These are phyloP conservation scores for Backusella morwellensis DNA, from an alignment of 192 early-diverging fungal species.

Conservation along the genomic window DNA sequence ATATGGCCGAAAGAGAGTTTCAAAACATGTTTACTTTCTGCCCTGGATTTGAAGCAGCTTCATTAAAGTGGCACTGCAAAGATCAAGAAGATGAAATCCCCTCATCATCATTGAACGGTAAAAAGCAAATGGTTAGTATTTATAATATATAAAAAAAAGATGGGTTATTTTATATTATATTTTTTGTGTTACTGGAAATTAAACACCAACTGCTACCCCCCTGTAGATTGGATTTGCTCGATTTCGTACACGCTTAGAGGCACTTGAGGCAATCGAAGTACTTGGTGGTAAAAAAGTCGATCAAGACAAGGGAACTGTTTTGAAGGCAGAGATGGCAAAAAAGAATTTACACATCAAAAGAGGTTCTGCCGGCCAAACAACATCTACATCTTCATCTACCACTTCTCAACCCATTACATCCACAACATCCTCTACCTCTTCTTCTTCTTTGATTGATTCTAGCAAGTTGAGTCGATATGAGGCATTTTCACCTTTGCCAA, in stretches of 20 bases:
- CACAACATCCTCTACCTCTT: background rate
- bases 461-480: slow-evolving; percentile 8
- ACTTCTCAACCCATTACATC: background rate
- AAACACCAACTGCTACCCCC: background rate
- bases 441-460: background rate
- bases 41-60: slow-evolving; percentile 95
- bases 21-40: slow-evolving; percentile 99
- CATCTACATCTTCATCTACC: slow-evolving; percentile 13
- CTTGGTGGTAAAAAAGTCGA: slow-evolving; percentile 90
- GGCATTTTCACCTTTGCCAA: slow-evolving; percentile 44
- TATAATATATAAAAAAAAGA: background rate
- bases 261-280: slow-evolving; percentile 86
- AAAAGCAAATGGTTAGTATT: slow-evolving; percentile 29
- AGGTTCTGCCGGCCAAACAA: slow-evolving; percentile 40
- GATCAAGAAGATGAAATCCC: slow-evolving; percentile 67
- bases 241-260: slow-evolving; percentile 88
- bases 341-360: slow-evolving; percentile 96
- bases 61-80: slow-evolving; percentile 83
- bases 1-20: slow-evolving; percentile 98
- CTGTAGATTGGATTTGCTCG: slow-evolving; percentile 97
- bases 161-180: background rate
- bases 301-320: slow-evolving; percentile 70
- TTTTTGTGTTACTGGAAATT: slow-evolving; percentile 1
- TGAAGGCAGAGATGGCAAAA: slow-evolving; percentile 99
- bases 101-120: background rate